Conservation (phyloP, 2,329 filamentous ascomycete species). For the Delphinella strobiligena region DNA sequence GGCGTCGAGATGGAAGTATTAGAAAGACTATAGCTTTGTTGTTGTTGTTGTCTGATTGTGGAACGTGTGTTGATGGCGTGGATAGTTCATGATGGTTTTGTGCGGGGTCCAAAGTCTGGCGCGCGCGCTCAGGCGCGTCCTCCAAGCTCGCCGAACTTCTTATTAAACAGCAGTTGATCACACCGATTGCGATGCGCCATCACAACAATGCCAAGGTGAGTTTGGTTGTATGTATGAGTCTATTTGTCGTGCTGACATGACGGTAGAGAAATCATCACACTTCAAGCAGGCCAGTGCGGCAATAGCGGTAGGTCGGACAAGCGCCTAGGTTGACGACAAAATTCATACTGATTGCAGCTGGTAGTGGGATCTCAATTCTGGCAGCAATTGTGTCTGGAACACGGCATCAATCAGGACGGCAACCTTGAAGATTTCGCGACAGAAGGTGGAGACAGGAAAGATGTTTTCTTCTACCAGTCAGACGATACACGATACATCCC, state of each 20-base stretch:
- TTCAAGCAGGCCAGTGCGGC: constrained; percentile 97
- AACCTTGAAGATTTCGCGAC: constrained; percentile 97
- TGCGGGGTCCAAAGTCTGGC: too few species aligned
- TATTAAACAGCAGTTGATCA: too few species aligned
- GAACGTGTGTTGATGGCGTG: too few species aligned
- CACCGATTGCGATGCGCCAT: not conserved
- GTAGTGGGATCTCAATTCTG: constrained; percentile 94
- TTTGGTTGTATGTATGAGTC: not conserved
- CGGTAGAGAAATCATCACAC: constrained; percentile 90
- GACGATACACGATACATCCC: constrained; percentile 98
- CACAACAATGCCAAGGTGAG: not conserved
- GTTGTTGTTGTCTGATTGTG: too few species aligned
- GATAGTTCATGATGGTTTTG: too few species aligned
- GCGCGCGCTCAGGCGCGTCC: too few species aligned
- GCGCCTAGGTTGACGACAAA: constrained; percentile 18
- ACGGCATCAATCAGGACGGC: constrained; percentile 93
- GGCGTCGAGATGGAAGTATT: too few species aligned
- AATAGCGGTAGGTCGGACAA: constrained; percentile 71
- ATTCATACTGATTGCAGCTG: constrained; percentile 6
- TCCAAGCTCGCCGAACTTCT: too few species aligned
- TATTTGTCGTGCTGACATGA: constrained; percentile 8
- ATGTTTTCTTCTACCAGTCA: constrained; percentile 99
- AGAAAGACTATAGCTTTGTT: too few species aligned
- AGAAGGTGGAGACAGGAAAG: constrained; percentile 93
- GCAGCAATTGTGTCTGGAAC: constrained; percentile 96